Base-by-base conservation (phyloP, 495 filamentous ascomycete genomes). In the Geoglossum glabrum region DNA sequence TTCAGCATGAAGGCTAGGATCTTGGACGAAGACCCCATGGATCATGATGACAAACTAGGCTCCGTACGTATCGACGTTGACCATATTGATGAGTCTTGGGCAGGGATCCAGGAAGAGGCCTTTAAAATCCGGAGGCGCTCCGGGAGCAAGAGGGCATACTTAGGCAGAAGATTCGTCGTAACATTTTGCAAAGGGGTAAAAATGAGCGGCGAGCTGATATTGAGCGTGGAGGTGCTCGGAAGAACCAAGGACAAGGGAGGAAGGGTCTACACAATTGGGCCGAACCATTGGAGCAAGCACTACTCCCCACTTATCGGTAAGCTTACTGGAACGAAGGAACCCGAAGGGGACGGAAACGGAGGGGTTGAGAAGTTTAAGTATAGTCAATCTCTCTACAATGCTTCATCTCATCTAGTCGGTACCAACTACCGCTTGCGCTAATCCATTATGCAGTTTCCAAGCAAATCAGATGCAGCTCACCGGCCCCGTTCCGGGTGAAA, bases 271-370 rank as follows among this genome's bases (percentile, higher is more conserved):
- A 93, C 87, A 0, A 66, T 86, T 27, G 87, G 83, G 0, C 80
- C 81, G 31, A 82, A 83, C 50, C 77, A 73, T 40, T 97, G 84
- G 81, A 81, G 82, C 55, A 84, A 84, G 63, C 90, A 97, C 65
- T 85, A 83, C 64, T 90, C 85, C 2, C 90, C 90, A 17, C 77
- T 96, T 71, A 87, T 96, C 58, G 90, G 90, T 17, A 77, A 88
- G 52, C 64, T 96, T 30, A 76, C 80, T 6, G 86, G 87, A 3
- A 82, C 82, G 27, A 92, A 90, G 67, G 85, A 83, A 62, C 72
- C 70, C 38, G 61, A 66, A 3, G 66, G 60, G 25, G 59, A 61
- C n/a, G 51, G 56, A 7, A 38, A 59, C 11, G 47, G 36, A 21
- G 46, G n/a, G 57, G 60, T 25, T 57, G 58, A 11, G 58, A 67